Evolutionary conservation across 164 flowering plant genomes (phyloP).

Genomic region (Sextonia rubra): DNA sequence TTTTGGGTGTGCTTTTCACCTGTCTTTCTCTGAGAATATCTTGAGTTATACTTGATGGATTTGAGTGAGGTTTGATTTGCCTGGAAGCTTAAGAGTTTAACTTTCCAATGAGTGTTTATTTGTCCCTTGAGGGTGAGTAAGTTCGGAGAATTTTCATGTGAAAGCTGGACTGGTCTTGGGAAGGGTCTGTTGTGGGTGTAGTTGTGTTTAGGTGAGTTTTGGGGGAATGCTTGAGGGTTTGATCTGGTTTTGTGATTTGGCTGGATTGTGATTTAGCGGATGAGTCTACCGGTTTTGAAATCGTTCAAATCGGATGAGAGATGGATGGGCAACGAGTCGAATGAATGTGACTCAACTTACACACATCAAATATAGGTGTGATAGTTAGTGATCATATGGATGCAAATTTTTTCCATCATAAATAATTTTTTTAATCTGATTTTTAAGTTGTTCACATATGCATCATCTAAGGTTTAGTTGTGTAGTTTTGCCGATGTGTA

Average conservation of each 20-base stretch:
- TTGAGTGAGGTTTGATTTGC: constrained; percentile 29
- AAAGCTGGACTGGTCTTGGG: constrained; percentile 27
- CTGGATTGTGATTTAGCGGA: constrained; percentile 19
- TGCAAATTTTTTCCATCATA: not conserved
- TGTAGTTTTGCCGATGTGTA: not conserved
- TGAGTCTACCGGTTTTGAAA: constrained; percentile 27
- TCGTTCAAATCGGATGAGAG: constrained; percentile 20
- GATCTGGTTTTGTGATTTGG: constrained; percentile 1
- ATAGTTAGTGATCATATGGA: not conserved
- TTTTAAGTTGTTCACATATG: not conserved
- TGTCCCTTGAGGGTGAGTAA: not conserved
- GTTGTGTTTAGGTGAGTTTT: constrained; percentile 19
- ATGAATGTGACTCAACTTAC: constrained; percentile 33
- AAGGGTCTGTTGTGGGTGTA: constrained; percentile 25
- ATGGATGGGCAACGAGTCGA: constrained; percentile 7
- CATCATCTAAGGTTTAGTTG: not conserved
- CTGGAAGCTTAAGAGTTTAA: constrained; percentile 32
- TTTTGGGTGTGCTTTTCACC: constrained; percentile 48
- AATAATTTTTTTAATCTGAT: not conserved
- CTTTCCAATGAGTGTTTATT: constrained; percentile 36
- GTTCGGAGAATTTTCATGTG: constrained; percentile 23
- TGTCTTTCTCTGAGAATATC: constrained; percentile 25
- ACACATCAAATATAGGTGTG: constrained; percentile 18
- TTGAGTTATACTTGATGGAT: constrained; percentile 26
- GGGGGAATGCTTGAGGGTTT: constrained; percentile 9